phyloP scores from a whole-genome alignment of 148 eudicot species.

The Vaccinium darrowii region DNA sequence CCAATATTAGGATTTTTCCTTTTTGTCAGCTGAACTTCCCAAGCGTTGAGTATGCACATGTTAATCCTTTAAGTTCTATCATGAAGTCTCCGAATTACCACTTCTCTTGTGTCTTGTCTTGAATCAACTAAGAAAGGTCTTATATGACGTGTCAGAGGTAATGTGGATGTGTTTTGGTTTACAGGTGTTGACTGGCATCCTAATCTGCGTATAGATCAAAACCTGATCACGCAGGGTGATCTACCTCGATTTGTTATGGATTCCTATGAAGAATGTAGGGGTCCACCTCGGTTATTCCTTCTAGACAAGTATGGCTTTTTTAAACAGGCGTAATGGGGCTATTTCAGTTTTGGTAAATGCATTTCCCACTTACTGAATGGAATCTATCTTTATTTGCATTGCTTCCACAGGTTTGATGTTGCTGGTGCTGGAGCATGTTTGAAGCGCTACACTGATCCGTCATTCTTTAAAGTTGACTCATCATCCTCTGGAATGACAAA shows the following conservation, averaged over 20 bases:
- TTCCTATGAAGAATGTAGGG: slow-evolving; percentile 93
- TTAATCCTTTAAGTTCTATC: background rate
- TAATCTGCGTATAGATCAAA: slow-evolving; percentile 64
- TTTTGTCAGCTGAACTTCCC: background rate
- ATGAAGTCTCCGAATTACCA: background rate
- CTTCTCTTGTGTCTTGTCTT: slow-evolving; percentile 6
- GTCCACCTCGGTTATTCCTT: slow-evolving; percentile 91
- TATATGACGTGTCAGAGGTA: background rate
- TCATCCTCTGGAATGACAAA: slow-evolving; percentile 41
- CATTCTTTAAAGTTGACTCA: slow-evolving; percentile 70
- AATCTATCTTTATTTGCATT: slow-evolving; percentile 14
- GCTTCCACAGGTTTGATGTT: slow-evolving; percentile 77
- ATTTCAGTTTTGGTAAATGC: background rate
- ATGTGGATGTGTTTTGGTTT: slow-evolving; percentile 16
- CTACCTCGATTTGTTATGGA: slow-evolving; percentile 97
- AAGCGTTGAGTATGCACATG: background rate
- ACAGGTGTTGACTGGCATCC: slow-evolving; percentile 93
- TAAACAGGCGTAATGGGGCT: background rate
- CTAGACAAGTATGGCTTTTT: slow-evolving; percentile 75
- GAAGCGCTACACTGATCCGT: slow-evolving; percentile 95
- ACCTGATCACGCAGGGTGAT: slow-evolving; percentile 63
- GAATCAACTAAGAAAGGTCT: background rate
- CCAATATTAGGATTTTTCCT: background rate
- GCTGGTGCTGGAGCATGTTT: slow-evolving; percentile 98
- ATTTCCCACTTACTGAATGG: background rate